These are phyloP conservation scores for Blakeslea trispora DNA, from an alignment of 371 early-diverging fungal species.

Conservation along the genomic window DNA sequence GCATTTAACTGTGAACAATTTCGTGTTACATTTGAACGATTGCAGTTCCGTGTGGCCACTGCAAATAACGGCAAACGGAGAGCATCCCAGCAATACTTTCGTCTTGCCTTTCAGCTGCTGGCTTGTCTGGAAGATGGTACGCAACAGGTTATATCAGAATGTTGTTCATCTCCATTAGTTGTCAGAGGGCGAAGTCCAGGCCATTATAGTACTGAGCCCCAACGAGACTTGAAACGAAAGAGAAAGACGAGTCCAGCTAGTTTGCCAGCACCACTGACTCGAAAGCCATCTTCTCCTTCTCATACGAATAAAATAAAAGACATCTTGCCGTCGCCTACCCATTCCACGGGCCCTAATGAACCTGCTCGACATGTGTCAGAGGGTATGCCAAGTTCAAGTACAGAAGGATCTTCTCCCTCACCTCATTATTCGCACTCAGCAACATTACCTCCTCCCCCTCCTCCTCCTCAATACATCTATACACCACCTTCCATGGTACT, in stretches of 20 bases:
- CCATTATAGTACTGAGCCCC: constrained; percentile 68
- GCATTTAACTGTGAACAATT: constrained; percentile 27
- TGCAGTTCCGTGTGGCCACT: constrained; percentile 89
- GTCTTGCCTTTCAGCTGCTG: constrained; percentile 58
- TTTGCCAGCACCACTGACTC: not conserved
- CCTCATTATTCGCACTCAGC: constrained; percentile 3
- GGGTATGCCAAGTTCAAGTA: too few relatives aligned
- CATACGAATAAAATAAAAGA: constrained; percentile 1
- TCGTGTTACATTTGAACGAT: constrained; percentile 75
- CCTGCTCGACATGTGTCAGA: not conserved
- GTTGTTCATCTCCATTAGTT: constrained; percentile 73
- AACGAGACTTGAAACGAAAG: constrained; percentile 3
- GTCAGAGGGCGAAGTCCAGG: constrained; percentile 90
- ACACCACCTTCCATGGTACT: constrained; percentile 19
- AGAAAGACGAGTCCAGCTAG: constrained; percentile 4
- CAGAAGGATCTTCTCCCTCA: not conserved
- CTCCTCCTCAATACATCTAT: constrained; percentile 19
- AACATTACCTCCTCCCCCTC: constrained; percentile 15
- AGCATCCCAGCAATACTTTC: constrained; percentile 84
- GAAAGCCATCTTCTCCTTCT: not conserved
- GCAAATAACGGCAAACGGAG: constrained; percentile 82
- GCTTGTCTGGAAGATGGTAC: constrained; percentile 55
- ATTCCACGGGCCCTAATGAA: not conserved
- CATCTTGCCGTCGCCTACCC: not conserved
- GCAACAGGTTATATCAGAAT: constrained; percentile 55